Conservation (phyloP, 2,329 filamentous ascomycete genomes). For the Elsinoe australis region DNA sequence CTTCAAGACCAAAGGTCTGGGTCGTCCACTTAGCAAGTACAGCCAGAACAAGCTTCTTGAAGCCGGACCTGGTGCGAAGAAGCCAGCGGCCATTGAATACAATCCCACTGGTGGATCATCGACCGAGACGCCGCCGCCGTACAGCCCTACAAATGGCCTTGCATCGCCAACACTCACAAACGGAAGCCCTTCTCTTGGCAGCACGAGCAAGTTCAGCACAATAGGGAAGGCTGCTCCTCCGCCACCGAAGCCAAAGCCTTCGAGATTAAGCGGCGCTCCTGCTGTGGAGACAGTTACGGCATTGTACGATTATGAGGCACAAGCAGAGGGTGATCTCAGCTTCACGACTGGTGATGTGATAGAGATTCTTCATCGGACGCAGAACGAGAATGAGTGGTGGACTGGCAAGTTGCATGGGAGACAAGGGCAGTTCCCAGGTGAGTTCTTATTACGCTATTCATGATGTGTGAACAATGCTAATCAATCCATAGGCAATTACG, state of each 20-base stretch:
- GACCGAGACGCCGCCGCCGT: constrained; percentile 30
- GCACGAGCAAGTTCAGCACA: constrained; percentile 37
- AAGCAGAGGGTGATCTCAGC: constrained; percentile 87
- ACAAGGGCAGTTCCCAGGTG: constrained; percentile 92
- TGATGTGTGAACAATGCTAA: not conserved
- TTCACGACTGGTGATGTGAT: constrained; percentile 85
- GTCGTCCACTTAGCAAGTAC: constrained; percentile 30
- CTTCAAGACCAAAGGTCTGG: constrained; percentile 69
- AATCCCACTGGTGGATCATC: constrained; percentile 8
- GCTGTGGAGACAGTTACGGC: constrained; percentile 74
- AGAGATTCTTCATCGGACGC: constrained; percentile 75
- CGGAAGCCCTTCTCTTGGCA: constrained; percentile 13
- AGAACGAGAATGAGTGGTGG: constrained; percentile 98
- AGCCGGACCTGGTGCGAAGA: constrained; percentile 9
- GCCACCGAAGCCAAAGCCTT: constrained; percentile 57
- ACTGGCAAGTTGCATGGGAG: constrained; percentile 69
- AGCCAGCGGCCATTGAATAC: constrained; percentile 16
- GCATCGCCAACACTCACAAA: constrained; percentile 19
- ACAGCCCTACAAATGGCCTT: constrained; percentile 27
- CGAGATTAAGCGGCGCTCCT: constrained; percentile 56
- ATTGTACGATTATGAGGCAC: constrained; percentile 91
- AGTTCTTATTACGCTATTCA: constrained; percentile 26
- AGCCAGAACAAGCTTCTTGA: constrained; percentile 24
- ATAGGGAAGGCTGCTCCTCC: constrained; percentile 44
- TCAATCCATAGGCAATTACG: constrained; percentile 38